phyloP scores from a whole-genome alignment of 352 stramenopile species.

The Phytopythium helicoides region DNA sequence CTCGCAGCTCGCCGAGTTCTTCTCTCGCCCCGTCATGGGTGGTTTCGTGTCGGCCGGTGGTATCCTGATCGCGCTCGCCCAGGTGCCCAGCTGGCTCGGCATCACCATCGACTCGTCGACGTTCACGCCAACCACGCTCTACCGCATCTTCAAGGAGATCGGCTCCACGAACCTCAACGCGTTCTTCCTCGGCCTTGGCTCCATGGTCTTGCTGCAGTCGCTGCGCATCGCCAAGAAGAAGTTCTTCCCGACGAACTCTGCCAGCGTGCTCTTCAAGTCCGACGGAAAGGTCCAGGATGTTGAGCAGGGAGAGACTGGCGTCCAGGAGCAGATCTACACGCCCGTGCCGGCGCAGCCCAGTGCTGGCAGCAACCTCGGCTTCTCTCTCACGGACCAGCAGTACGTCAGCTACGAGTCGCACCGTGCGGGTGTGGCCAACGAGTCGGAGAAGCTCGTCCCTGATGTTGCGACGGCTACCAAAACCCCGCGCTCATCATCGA shows the following conservation, averaged over 20 bases:
- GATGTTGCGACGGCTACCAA: too few species aligned
- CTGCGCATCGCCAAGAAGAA: constrained; percentile 42
- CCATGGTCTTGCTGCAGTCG: constrained; percentile 47
- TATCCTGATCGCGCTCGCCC: constrained; percentile 89
- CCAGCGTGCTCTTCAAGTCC: constrained; percentile 29
- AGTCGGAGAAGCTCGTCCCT: too few species aligned
- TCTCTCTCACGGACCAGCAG: constrained; percentile 43
- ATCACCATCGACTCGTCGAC: constrained; percentile 50
- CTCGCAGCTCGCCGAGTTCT: constrained; percentile 85
- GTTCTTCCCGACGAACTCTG: constrained; percentile 23
- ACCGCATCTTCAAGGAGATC: constrained; percentile 52
- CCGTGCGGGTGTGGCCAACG: too few species aligned
- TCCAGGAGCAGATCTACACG: too few species aligned
- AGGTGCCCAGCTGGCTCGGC: constrained; percentile 82
- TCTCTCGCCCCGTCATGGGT: constrained; percentile 86
- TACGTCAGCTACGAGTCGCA: constrained; percentile 31
- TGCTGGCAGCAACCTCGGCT: constrained; percentile 22
- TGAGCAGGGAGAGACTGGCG: too few species aligned
- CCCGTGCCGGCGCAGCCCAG: too few species aligned
- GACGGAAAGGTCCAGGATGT: too few species aligned
- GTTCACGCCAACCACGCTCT: constrained; percentile 49
- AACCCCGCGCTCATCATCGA: constrained; percentile 13
- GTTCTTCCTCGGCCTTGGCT: constrained; percentile 60
- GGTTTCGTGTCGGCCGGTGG: constrained; percentile 88
- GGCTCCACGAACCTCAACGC: constrained; percentile 64